phyloP scores from a whole-genome alignment of 306 rosid species.

The Lablab purpureus region DNA sequence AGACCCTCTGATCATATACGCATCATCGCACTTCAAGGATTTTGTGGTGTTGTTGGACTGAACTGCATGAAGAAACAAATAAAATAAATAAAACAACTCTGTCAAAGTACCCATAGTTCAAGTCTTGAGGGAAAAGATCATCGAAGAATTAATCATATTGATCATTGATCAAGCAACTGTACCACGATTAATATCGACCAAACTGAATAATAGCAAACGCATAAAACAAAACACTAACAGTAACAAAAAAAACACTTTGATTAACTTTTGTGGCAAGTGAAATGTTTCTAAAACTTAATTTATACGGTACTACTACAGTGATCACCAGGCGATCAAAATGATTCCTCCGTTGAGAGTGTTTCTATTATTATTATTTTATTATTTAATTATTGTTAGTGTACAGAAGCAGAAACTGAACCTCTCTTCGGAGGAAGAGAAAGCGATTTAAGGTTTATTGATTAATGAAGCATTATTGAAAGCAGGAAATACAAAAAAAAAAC shows the following conservation, averaged over 20 bases:
- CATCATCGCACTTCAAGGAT: conserved; percentile 39
- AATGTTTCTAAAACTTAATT: background rate
- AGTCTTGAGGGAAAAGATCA: background rate
- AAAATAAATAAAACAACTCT: background rate
- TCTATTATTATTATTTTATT: background rate
- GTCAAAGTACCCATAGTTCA: background rate
- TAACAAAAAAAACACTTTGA: background rate
- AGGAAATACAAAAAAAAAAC: background rate
- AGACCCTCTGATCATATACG: conserved; percentile 1
- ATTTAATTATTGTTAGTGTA: background rate
- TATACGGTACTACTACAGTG: background rate
- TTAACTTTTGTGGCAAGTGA: background rate
- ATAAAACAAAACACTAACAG: background rate
- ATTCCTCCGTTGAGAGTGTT: background rate
- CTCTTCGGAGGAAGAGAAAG: background rate
- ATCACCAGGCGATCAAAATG: background rate
- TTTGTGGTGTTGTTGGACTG: background rate
- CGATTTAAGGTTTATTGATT: background rate
- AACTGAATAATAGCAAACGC: background rate
- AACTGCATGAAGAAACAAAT: conserved; percentile 45
- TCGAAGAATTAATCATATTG: background rate
- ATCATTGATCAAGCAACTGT: conserved; percentile 10
- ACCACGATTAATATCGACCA: conserved; percentile 14
- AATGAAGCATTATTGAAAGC: background rate
- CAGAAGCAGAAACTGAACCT: background rate